Evolutionary conservation across 352 stramenopile species (phyloP).

Genomic region (Pseudoperonospora humuli): DNA sequence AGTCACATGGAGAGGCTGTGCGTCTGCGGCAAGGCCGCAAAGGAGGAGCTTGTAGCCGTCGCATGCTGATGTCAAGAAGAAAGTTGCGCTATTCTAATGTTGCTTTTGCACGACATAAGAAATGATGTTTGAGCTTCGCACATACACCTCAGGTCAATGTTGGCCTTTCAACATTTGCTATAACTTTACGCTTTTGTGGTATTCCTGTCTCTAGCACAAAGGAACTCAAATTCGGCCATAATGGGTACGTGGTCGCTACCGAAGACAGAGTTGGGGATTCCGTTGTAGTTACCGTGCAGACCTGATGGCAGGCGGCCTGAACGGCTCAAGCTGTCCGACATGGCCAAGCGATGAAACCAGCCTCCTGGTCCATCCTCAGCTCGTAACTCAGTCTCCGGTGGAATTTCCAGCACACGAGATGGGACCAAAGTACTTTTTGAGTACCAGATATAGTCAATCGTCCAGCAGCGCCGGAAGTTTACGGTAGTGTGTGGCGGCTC

Average conservation of each 20-base stretch:
- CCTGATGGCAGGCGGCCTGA: constrained; percentile 48
- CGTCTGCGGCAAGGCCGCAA: constrained; percentile 6
- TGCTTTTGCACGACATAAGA: background rate
- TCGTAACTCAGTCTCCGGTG: constrained; percentile 53
- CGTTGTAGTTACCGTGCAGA: constrained; percentile 80
- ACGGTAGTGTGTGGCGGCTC: constrained; percentile 82
- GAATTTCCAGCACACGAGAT: constrained; percentile 60
- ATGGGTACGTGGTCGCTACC: constrained; percentile 83
- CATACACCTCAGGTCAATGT: too few relatives aligned
- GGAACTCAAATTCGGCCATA: constrained; percentile 79
- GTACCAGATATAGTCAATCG: constrained; percentile 88
- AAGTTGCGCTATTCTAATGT: background rate
- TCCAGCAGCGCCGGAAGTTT: constrained; percentile 83
- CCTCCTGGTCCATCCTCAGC: constrained; percentile 63
- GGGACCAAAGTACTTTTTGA: constrained; percentile 57
- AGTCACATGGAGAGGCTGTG: background rate
- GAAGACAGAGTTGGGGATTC: constrained; percentile 80
- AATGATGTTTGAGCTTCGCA: too few relatives aligned
- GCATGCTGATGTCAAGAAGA: background rate
- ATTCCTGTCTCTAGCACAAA: constrained; percentile 21
- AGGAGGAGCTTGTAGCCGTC: constrained; percentile 8
- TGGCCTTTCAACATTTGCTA: constrained; percentile 1
- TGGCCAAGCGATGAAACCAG: constrained; percentile 70
- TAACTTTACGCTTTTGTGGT: constrained; percentile 18
- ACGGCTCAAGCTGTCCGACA: constrained; percentile 64